phyloP scores from a whole-genome alignment of 192 early-diverging fungal species.

The Linnemannia hyalina region DNA sequence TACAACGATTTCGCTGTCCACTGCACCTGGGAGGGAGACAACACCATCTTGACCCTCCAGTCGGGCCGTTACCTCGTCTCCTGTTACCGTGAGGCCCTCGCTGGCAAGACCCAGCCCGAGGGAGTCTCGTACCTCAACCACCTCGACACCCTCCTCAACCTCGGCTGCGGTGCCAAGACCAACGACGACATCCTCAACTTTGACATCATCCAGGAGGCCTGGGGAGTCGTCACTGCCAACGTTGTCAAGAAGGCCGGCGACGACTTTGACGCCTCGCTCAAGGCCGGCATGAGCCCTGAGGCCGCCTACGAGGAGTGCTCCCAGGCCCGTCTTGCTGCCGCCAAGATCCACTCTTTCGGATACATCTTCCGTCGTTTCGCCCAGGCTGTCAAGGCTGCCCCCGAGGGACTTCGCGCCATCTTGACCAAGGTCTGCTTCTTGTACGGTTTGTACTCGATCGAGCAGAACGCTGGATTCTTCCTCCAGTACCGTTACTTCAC shows the following conservation, averaged over 20 bases:
- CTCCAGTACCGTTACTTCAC: slow-evolving; percentile 88
- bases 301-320: slow-evolving; percentile 91
- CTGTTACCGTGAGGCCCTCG: slow-evolving; percentile 74
- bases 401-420: slow-evolving; percentile 69
- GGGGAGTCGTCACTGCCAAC: slow-evolving; percentile 85
- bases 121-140: slow-evolving; percentile 84
- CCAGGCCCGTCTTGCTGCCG: slow-evolving; percentile 84
- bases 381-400: slow-evolving; percentile 77
- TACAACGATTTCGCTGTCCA: slow-evolving; percentile 93
- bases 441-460: slow-evolving; percentile 87
- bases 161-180: slow-evolving; percentile 64
- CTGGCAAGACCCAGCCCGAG: slow-evolving; percentile 82
- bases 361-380: slow-evolving; percentile 90
- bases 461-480: slow-evolving; percentile 87
- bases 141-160: slow-evolving; percentile 62
- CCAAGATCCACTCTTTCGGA: slow-evolving; percentile 87
- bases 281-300: slow-evolving; percentile 78
- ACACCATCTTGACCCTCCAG: slow-evolving; percentile 93
- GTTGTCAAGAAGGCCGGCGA: slow-evolving; percentile 86
- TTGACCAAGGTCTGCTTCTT: slow-evolving; percentile 81
- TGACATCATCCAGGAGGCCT: slow-evolving; percentile 80
- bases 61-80: slow-evolving; percentile 88
- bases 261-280: slow-evolving; percentile 78
- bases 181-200: slow-evolving; percentile 66
- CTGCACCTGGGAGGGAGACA: slow-evolving; percentile 92